Conservation (phyloP, 1,284 basidiomycete species). For the Sporisorium iseilematis-ciliati region DNA sequence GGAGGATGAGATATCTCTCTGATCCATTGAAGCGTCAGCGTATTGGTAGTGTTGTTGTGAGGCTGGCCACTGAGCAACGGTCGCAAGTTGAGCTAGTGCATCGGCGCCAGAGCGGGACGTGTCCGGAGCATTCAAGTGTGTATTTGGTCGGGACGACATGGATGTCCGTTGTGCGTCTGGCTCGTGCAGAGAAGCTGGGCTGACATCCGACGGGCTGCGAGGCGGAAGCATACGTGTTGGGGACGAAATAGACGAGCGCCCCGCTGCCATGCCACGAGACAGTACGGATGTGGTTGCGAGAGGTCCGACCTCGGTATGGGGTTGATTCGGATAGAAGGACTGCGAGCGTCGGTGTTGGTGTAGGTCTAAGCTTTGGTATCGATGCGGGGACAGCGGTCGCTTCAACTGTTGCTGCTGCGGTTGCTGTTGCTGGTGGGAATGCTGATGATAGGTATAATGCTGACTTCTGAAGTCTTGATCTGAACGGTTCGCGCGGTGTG, state of each 20-base stretch:
- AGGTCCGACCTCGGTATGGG: not conserved
- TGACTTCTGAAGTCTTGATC: constrained; percentile 2
- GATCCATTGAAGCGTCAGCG: constrained; percentile 3
- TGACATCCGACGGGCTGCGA: constrained; percentile 21
- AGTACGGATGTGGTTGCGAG: not conserved
- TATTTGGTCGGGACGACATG: not conserved
- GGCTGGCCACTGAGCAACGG: constrained; percentile 40
- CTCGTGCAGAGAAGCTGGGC: constrained; percentile 18
- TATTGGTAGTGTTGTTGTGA: constrained; percentile 22
- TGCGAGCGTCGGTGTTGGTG: constrained; percentile 18
- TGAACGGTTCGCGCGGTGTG: not conserved
- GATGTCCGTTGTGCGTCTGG: constrained; percentile 1
- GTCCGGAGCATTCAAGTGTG: not conserved
- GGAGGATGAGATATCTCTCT: not conserved
- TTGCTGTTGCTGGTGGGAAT: constrained; percentile 10
- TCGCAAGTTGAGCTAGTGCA: constrained; percentile 35
- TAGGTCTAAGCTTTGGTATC: not conserved
- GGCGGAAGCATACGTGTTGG: constrained; percentile 11
- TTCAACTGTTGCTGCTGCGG: constrained; percentile 10
- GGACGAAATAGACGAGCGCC: constrained; percentile 9
- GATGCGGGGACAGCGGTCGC: constrained; percentile 10
- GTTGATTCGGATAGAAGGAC: constrained; percentile 3
- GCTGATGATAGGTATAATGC: constrained; percentile 3
- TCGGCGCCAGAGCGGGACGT: constrained; percentile 8
- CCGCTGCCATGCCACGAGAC: constrained; percentile 1